Conservation (phyloP, 257 asterid genomes). For the Schizonepeta tenuifolia region DNA sequence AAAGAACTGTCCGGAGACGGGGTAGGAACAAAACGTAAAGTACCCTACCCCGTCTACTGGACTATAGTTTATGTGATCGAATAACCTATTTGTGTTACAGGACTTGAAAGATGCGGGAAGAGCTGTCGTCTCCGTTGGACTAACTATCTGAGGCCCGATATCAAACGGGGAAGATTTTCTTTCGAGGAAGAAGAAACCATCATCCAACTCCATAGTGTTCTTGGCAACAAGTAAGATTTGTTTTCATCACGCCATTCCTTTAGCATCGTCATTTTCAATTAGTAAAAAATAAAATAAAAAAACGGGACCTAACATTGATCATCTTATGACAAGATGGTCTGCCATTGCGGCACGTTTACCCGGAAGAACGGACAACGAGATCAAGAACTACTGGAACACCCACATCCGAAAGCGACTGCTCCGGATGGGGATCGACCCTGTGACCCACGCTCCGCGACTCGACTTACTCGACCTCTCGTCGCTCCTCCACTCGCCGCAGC, state of each 20-base stretch:
- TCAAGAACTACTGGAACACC: conserved; percentile 91
- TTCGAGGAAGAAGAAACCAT: conserved; percentile 88
- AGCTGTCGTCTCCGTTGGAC: conserved; percentile 92
- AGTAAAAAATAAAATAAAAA: background rate
- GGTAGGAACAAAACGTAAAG: no score
- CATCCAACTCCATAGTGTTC: conserved; percentile 75
- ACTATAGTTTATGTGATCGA: background rate
- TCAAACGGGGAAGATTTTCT: conserved; percentile 80
- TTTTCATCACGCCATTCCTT: background rate
- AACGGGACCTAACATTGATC: no score
- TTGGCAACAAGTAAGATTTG: conserved; percentile 77
- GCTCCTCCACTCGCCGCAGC: conserved; percentile 53
- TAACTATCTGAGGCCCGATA: conserved; percentile 79
- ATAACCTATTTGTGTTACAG: conserved; percentile 37
- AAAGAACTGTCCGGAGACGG: no score
- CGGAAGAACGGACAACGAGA: conserved; percentile 84
- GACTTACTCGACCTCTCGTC: conserved; percentile 68
- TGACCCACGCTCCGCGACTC: conserved; percentile 78
- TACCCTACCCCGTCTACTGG: background rate
- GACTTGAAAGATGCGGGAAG: conserved; percentile 82
- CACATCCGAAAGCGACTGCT: conserved; percentile 78
- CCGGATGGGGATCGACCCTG: conserved; percentile 79
- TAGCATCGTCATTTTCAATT: background rate
- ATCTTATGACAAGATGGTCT: conserved; percentile 60
- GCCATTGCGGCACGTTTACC: conserved; percentile 81